Evolutionary conservation across 2,329 filamentous ascomycete genomes (phyloP).

Genomic region (Aspergillus fumigatus): DNA sequence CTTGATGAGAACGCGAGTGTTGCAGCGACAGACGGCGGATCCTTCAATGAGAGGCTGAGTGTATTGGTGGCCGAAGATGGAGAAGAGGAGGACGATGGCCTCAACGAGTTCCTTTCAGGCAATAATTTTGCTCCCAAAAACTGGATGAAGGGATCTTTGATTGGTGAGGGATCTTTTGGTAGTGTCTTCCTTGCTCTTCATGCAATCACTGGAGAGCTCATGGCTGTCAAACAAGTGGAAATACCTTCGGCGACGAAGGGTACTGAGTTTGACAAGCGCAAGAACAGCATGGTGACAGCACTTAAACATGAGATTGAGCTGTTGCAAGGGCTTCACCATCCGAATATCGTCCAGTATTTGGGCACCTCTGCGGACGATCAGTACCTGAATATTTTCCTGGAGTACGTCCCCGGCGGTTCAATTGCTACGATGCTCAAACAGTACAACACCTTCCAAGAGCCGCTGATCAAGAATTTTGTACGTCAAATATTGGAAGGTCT

Average conservation of each 20-base stretch:
- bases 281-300: constrained; percentile 97
- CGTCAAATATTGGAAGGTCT: constrained; percentile 90
- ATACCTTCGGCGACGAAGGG: constrained; percentile 76
- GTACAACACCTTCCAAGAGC: constrained; percentile 90
- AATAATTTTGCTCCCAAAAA: constrained; percentile 96
- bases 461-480: constrained; percentile 92
- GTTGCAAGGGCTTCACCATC: constrained; percentile 86
- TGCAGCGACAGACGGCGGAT: constrained; percentile 60
- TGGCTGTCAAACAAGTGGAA: constrained; percentile 98
- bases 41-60: constrained; percentile 75
- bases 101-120: constrained; percentile 83
- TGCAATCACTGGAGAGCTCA: constrained; percentile 91
- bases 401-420: constrained; percentile 95
- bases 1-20: constrained; percentile 76
- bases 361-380: constrained; percentile 88
- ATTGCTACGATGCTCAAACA: constrained; percentile 99
- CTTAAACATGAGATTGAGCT: constrained; percentile 95
- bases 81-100: constrained; percentile 83
- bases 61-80: constrained; percentile 85
- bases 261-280: constrained; percentile 75
- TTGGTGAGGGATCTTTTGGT: constrained; percentile 94
- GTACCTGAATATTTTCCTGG: constrained; percentile 98
- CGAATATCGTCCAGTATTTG: constrained; percentile 97
- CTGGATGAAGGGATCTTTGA: constrained; percentile 98
- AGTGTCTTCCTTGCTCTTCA: constrained; percentile 93